Base-by-base conservation (phyloP, 208 protist species). In the Herpetomonas tarakana region DNA sequence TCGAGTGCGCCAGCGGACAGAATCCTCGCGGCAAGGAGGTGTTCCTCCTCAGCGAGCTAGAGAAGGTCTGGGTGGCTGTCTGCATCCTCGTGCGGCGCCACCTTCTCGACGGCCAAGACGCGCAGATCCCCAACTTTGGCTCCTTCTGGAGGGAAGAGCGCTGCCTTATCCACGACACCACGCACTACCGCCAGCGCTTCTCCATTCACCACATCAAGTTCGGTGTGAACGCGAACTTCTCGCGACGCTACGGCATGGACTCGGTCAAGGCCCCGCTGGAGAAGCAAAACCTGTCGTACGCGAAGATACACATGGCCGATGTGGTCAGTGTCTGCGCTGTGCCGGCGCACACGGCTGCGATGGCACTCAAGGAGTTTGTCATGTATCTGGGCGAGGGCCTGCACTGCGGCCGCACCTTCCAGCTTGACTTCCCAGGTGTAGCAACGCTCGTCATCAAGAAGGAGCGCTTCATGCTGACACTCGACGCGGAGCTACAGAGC, bases 361-460 rank as follows among this genome's bases (percentile, higher is more conserved):
- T 69, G 28, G 81, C 83, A n/a, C 78, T 95, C 38, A 78, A 76
- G 28, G 85, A 95, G 69, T 88, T 95, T 31, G 79, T 91, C 41
- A 60, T 86, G 56, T 95, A 91, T 71, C 30, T 95, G 45, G 89
- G 89, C 16, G 89, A 95, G 52, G 81, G 79, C 0, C 68, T 95
- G 18, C 90, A 84, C 49, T 58, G 74, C 44, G 77, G 78, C 1
- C 75, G 79, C 52, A 57, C 88, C 41, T 84, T 93, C 55, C 62
- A 83, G 24, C 63, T 95, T 12, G 58, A 51, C 25, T 78, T 95
- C 41, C 78, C 78, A 2, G 89, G 81, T 9, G 70, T 91, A 11
- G 81, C 75, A 9, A 78, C 68, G 25, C 62, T 91, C n/a, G 45
- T 79, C 2, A 71, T 90, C 12, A 92, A 85, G 72, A 64, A 76